These are phyloP conservation scores for Liriodendron chinense DNA, from an alignment of 164 flowering plant species.

Conservation along the genomic window DNA sequence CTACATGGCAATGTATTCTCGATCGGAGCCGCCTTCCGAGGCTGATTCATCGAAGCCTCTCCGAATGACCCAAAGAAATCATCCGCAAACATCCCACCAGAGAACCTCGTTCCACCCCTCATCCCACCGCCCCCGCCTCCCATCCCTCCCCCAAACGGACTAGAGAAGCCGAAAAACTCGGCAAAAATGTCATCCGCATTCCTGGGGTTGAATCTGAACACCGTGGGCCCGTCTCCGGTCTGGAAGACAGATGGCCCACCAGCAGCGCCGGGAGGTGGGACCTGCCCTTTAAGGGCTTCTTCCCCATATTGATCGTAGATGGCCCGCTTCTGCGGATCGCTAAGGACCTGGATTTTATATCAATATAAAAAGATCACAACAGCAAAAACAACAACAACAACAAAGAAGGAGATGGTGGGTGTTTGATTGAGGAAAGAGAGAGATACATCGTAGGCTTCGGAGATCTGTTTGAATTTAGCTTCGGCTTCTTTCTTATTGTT, in stretches of 20 bases:
- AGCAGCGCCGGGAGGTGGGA: constrained; percentile 51
- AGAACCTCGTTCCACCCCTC: constrained; percentile 34
- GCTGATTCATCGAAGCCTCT: constrained; percentile 24
- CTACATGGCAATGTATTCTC: constrained; percentile 51
- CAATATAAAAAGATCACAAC: neutral
- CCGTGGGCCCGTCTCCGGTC: constrained; percentile 44
- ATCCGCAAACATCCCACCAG: constrained; percentile 46
- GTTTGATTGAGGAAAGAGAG: no score
- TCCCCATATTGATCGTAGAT: constrained; percentile 64
- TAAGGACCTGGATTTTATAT: constrained; percentile 17
- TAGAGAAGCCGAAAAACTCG: constrained; percentile 51
- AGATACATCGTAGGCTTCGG: constrained; percentile 69
- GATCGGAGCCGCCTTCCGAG: constrained; percentile 44
- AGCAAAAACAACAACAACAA: neutral
- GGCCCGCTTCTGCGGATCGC: constrained; percentile 61
- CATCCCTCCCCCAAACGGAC: constrained; percentile 40
- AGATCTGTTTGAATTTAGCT: constrained; percentile 68
- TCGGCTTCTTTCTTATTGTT: constrained; percentile 65
- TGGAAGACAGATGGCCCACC: constrained; percentile 42
- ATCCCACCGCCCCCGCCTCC: constrained; percentile 34
- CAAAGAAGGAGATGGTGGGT: neutral
- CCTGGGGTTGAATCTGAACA: constrained; percentile 52
- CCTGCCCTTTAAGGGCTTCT: constrained; percentile 58
- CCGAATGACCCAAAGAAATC: constrained; percentile 45
- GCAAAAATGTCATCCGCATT: constrained; percentile 58